phyloP scores from a whole-genome alignment of 2,329 filamentous ascomycete species.

The Colletotrichum gloeosporioides region DNA sequence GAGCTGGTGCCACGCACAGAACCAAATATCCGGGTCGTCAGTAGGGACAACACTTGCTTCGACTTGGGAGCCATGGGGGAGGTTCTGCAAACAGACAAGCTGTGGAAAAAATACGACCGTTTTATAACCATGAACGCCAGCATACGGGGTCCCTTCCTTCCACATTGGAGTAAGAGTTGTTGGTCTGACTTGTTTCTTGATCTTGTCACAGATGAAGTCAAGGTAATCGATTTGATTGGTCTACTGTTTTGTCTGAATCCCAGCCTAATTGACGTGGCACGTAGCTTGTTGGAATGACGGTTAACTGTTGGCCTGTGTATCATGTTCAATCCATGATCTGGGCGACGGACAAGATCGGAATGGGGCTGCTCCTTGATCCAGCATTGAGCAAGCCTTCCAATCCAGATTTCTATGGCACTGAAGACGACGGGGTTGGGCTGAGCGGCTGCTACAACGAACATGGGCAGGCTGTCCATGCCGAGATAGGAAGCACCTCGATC shows the following conservation, averaged over 20 bases:
- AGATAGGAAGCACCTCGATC: slow-evolving; percentile 33
- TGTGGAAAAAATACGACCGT: slow-evolving; percentile 37
- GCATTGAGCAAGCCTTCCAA: background rate
- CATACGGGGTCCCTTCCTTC: slow-evolving; percentile 40
- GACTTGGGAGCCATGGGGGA: slow-evolving; percentile 38
- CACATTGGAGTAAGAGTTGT: slow-evolving; percentile 35
- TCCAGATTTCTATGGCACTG: slow-evolving; percentile 27
- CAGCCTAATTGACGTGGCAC: background rate
- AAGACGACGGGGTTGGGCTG: slow-evolving; percentile 30
- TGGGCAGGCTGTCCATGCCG: slow-evolving; percentile 32
- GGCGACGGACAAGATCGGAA: slow-evolving; percentile 42
- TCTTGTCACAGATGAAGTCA: slow-evolving; percentile 32
- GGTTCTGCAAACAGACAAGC: slow-evolving; percentile 32
- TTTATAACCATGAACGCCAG: slow-evolving; percentile 42
- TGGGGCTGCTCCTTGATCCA: slow-evolving; percentile 37
- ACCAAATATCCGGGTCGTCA: slow-evolving; percentile 35
- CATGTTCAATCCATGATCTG: slow-evolving; percentile 43
- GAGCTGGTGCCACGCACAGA: slow-evolving; percentile 28
- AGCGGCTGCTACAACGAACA: slow-evolving; percentile 32
- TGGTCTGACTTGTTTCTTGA: slow-evolving; percentile 39
- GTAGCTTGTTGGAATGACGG: slow-evolving; percentile 41
- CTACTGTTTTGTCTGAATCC: background rate
- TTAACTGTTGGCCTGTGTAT: slow-evolving; percentile 35
- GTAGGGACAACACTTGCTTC: slow-evolving; percentile 36
- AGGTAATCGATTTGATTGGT: slow-evolving; percentile 25